Conservation (phyloP, 1,139 yeast species). For the Diutina sp. region DNA sequence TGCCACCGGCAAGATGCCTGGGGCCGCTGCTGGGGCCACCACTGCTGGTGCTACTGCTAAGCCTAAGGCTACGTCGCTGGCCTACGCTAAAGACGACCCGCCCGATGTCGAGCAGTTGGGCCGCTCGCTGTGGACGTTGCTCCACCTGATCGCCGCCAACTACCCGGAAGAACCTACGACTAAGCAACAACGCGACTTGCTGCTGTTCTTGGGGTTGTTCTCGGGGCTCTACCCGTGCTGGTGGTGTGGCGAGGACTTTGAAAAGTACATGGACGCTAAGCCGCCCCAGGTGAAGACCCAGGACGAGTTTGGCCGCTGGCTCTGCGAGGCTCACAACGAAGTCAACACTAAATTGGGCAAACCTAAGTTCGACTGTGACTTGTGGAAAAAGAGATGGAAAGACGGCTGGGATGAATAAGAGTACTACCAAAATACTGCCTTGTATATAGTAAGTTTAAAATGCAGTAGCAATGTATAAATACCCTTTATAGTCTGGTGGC, state of each 20-base stretch:
- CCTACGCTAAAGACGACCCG: slow-evolving; percentile 40
- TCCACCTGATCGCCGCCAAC: slow-evolving; percentile 83
- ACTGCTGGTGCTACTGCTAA: slow-evolving; percentile 7
- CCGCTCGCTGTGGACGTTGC: slow-evolving; percentile 80
- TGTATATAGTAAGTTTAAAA: not conserved
- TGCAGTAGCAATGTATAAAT: not conserved
- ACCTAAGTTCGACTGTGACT: slow-evolving; percentile 69
- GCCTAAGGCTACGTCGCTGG: not conserved
- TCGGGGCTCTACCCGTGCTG: slow-evolving; percentile 87
- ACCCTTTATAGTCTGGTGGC: not conserved
- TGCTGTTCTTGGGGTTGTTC: slow-evolving; percentile 54
- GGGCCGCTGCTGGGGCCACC: slow-evolving; percentile 8
- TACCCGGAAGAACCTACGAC: slow-evolving; percentile 63
- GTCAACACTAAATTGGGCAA: slow-evolving; percentile 81
- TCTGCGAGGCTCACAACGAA: slow-evolving; percentile 88
- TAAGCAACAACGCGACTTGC: slow-evolving; percentile 59
- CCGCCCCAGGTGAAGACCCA: slow-evolving; percentile 60
- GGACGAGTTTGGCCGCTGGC: slow-evolving; percentile 80
- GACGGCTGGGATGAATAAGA: slow-evolving; percentile 47
- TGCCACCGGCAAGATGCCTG: slow-evolving; percentile 21
- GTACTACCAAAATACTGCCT: not conserved
- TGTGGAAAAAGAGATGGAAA: slow-evolving; percentile 92
- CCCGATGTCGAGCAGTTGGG: slow-evolving; percentile 83
- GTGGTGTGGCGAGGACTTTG: slow-evolving; percentile 85
- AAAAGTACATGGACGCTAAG: slow-evolving; percentile 42